Conservation (phyloP, 331 rosid species). For the Arachis monticola region DNA sequence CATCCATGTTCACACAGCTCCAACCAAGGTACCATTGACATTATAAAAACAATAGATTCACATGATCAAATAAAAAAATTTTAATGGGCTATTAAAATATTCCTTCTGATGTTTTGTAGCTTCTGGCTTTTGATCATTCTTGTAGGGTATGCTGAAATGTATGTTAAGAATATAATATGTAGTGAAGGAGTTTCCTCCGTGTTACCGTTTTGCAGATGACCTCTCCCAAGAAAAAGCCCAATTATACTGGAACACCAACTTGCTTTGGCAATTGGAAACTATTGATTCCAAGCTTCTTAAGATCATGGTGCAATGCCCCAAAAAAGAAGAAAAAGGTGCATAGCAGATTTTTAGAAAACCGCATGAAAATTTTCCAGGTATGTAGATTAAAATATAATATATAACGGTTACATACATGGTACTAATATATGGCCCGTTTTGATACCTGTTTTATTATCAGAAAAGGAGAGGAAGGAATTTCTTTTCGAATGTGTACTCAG, state of each 20-base stretch:
- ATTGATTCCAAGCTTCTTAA: conserved; percentile 48
- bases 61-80: background rate
- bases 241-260: conserved; percentile 37
- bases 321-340: conserved; percentile 39
- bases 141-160: background rate
- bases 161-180: background rate
- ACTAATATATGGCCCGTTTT: background rate
- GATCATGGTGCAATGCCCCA: conserved; percentile 36
- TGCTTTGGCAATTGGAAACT: conserved; percentile 57
- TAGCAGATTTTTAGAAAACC: conserved; percentile 6
- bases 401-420: too few relatives aligned
- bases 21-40: conserved; percentile 38
- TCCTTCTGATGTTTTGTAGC: background rate
- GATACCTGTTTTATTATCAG: conserved; percentile 12
- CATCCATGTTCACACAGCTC: conserved; percentile 39
- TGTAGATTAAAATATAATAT: background rate
- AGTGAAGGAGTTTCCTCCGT: background rate
- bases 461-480: conserved; percentile 33
- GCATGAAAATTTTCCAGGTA: conserved; percentile 36
- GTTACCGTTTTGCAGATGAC: conserved; percentile 40
- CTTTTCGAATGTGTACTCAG: conserved; percentile 18
- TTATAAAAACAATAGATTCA: conserved; percentile 10
- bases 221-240: conserved; percentile 44
- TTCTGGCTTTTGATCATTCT: background rate
- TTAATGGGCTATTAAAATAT: background rate